Conservation (phyloP, 495 filamentous ascomycete species). For the Neurospora pannonica region DNA sequence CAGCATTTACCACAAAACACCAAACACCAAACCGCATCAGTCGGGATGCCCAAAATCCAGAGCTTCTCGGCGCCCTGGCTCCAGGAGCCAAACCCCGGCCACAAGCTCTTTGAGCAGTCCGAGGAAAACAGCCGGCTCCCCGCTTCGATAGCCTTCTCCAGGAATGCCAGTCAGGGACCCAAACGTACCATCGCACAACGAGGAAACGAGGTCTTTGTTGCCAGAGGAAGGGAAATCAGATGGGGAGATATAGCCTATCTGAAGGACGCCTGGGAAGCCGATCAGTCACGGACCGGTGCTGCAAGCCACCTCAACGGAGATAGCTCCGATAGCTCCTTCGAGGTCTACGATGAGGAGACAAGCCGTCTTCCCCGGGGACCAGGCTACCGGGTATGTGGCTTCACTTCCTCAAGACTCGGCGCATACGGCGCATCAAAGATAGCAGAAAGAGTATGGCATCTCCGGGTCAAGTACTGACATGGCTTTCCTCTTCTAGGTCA, state of each 20-base stretch:
- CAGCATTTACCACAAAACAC: not conserved
- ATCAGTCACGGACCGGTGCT: conserved; percentile 9
- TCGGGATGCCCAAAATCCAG: conserved; percentile 66
- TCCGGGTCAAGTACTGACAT: not conserved
- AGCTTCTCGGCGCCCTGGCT: conserved; percentile 80
- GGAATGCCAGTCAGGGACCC: conserved; percentile 41
- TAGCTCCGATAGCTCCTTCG: conserved; percentile 20
- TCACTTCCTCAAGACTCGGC: not conserved
- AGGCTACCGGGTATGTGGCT: conserved; percentile 39
- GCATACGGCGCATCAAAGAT: not conserved
- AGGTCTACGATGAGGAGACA: conserved; percentile 22
- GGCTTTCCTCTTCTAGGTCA: conserved; percentile 35
- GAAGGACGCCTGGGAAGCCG: conserved; percentile 57
- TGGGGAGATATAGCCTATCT: conserved; percentile 72
- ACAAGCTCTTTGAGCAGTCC: conserved; percentile 53
- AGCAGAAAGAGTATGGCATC: not conserved
- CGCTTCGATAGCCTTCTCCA: conserved; percentile 23
- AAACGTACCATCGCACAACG: conserved; percentile 60
- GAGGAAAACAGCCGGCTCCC: conserved; percentile 15
- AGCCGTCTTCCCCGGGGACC: conserved; percentile 17
- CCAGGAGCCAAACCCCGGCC: conserved; percentile 60
- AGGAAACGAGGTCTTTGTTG: conserved; percentile 73
- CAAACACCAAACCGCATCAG: not conserved
- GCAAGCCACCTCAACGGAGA: conserved; percentile 22
- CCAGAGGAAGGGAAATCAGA: conserved; percentile 74